Evolutionary conservation across 2,329 filamentous ascomycete species (phyloP).

Genomic region (Plenodomus biglobosus): DNA sequence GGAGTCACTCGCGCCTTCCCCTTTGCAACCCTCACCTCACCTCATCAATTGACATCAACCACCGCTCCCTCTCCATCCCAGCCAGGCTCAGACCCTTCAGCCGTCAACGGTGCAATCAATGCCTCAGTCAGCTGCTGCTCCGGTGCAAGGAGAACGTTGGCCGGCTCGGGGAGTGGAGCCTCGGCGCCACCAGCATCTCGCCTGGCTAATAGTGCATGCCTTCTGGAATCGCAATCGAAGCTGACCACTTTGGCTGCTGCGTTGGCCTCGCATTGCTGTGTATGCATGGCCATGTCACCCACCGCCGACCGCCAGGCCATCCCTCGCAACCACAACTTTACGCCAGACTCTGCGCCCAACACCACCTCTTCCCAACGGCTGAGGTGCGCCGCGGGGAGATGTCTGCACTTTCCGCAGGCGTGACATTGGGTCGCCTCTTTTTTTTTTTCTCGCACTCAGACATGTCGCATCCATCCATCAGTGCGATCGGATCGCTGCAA

Average conservation of each 20-base stretch:
- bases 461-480: slow-evolving; percentile 25
- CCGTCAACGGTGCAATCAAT: background rate
- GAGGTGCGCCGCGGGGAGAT: slow-evolving; percentile 20
- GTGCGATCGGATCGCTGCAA: slow-evolving; percentile 32
- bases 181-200: slow-evolving; percentile 21
- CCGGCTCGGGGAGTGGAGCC: slow-evolving; percentile 24
- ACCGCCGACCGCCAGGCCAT: slow-evolving; percentile 4
- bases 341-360: slow-evolving; percentile 6
- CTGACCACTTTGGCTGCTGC: slow-evolving; percentile 7
- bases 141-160: slow-evolving; percentile 25
- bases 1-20: slow-evolving; percentile 6
- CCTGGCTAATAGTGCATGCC: slow-evolving; percentile 16
- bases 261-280: too few relatives aligned
- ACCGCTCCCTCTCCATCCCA: background rate
- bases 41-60: background rate
- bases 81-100: background rate
- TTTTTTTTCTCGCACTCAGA: too few relatives aligned
- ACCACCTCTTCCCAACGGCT: slow-evolving; percentile 1
- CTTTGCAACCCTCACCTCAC: background rate
- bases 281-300: too few relatives aligned
- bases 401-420: slow-evolving; percentile 1
- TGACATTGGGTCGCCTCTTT: slow-evolving; percentile 16
- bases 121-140: slow-evolving; percentile 3
- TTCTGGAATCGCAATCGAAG: slow-evolving; percentile 29
- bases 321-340: slow-evolving; percentile 9